Conservation (phyloP, 371 early-diverging fungal species). For the Entomophthora muscae region DNA sequence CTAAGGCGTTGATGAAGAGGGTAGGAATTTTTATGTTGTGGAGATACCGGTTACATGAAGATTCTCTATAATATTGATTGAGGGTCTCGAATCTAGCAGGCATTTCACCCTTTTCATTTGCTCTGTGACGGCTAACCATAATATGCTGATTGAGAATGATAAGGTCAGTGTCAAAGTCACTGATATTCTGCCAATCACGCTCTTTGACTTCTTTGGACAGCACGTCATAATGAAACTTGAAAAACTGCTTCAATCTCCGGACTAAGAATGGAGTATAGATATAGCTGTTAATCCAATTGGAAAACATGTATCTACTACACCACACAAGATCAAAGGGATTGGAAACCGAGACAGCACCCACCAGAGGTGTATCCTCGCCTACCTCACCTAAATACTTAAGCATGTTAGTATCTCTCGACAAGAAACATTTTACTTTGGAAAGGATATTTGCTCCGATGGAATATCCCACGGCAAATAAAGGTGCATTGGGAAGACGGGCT, state of each 20-base stretch:
- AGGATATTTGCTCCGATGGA: slow-evolving; percentile 81
- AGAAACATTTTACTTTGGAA: slow-evolving; percentile 36
- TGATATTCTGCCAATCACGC: neutral
- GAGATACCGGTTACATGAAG: slow-evolving; percentile 49
- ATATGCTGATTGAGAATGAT: slow-evolving; percentile 12
- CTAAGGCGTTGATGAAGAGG: slow-evolving; percentile 65
- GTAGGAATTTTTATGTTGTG: slow-evolving; percentile 53
- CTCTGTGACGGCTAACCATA: slow-evolving; percentile 56
- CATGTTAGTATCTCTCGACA: neutral
- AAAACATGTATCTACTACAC: slow-evolving; percentile 12
- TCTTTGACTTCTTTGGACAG: slow-evolving; percentile 38
- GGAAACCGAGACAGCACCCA: slow-evolving; percentile 56
- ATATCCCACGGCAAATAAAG: slow-evolving; percentile 66
- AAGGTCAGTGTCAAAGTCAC: neutral
- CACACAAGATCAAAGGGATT: slow-evolving; percentile 66
- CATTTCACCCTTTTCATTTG: slow-evolving; percentile 41
- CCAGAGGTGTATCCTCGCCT: slow-evolving; percentile 52
- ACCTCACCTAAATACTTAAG: slow-evolving; percentile 65
- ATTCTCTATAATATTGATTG: slow-evolving; percentile 65
- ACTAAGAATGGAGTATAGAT: neutral
- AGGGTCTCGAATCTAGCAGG: slow-evolving; percentile 52
- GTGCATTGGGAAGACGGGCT: slow-evolving; percentile 32
- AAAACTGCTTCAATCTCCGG: slow-evolving; percentile 18
- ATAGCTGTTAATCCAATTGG: neutral
- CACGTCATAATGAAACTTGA: slow-evolving; percentile 39